A percentile compares a stretch with the other conserved stretches of the same genome.
phyloP scores from a whole-genome alignment of 768 basidiomycete species.

The Cytidiella melzeri region DNA sequence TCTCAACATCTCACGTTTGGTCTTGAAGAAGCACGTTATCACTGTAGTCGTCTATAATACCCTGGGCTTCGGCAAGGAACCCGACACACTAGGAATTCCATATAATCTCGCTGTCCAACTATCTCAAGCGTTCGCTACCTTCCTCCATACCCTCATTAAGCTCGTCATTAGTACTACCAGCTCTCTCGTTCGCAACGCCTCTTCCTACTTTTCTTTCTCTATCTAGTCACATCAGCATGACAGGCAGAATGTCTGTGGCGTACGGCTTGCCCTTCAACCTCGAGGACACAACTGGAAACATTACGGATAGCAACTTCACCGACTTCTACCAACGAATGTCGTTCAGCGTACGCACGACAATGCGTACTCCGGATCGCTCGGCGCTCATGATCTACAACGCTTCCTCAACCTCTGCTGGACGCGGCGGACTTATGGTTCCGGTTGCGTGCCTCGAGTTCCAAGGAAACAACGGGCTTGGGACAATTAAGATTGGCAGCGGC shows the following conservation, averaged over 20 bases:
- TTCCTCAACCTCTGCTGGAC: slow-evolving; percentile 22
- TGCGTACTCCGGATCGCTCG: slow-evolving; percentile 33
- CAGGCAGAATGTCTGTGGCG: slow-evolving; percentile 21
- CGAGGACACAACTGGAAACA: slow-evolving; percentile 52
- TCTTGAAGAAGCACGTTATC: no score
- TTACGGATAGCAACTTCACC: slow-evolving; percentile 50
- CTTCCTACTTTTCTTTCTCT: slow-evolving; percentile 2
- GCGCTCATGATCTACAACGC: slow-evolving; percentile 50
- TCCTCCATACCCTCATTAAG: neutral
- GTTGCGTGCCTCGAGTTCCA: slow-evolving; percentile 48
- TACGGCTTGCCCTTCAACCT: slow-evolving; percentile 59
- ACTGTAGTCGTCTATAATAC: neutral
- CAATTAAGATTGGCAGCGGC: slow-evolving; percentile 38
- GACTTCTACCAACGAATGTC: slow-evolving; percentile 60
- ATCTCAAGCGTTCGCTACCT: neutral
- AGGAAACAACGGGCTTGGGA: slow-evolving; percentile 39
- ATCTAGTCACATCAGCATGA: no score
- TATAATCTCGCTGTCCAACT: neutral
- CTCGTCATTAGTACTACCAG: neutral
- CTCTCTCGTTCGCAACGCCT: neutral
- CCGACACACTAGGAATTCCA: neutral
- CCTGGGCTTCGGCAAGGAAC: neutral
- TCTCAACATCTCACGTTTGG: neutral
- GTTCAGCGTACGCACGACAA: slow-evolving; percentile 43
- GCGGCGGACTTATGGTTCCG: slow-evolving; percentile 28